Conservation (phyloP, 2,329 filamentous ascomycete species). For the Aspergillus sp. region DNA sequence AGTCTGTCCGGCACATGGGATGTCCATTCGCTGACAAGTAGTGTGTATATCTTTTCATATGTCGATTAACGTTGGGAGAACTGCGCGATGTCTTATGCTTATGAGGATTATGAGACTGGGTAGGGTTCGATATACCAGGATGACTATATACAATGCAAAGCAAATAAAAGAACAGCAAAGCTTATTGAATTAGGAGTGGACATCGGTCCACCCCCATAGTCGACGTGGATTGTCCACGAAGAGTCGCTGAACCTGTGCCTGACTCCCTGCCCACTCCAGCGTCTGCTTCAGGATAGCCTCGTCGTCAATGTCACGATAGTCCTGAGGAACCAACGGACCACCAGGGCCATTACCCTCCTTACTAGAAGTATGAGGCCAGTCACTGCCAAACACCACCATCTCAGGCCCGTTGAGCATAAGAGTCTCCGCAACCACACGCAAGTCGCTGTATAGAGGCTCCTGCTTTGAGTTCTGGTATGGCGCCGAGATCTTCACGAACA, state of each 20-base stretch:
- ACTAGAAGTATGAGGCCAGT: neutral
- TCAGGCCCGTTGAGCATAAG: neutral
- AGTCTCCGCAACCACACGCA: neutral
- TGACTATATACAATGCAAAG: too few species aligned
- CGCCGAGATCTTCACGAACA: constrained; percentile 1
- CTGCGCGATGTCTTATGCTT: too few species aligned
- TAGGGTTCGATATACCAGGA: too few species aligned
- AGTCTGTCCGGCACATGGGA: too few species aligned
- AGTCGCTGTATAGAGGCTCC: neutral
- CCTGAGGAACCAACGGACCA: neutral
- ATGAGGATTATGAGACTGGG: too few species aligned
- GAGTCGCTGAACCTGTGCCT: neutral
- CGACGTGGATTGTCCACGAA: neutral
- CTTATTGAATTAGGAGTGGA: neutral
- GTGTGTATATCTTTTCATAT: too few species aligned
- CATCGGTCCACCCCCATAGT: neutral
- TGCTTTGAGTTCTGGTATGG: constrained; percentile 1
- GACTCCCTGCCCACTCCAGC: neutral
- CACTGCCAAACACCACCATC: constrained; percentile 1
- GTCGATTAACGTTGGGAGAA: too few species aligned
- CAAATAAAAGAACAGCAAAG: too few species aligned
- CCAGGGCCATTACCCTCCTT: neutral
- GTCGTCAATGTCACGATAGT: neutral
- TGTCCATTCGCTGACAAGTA: too few species aligned
- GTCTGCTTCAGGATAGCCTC: neutral